A percentile compares a stretch with the other conserved stretches of the same genome.
These are phyloP conservation scores for Microbotryum scabiosae DNA, from an alignment of 1,284 basidiomycete species.

Conservation along the genomic window DNA sequence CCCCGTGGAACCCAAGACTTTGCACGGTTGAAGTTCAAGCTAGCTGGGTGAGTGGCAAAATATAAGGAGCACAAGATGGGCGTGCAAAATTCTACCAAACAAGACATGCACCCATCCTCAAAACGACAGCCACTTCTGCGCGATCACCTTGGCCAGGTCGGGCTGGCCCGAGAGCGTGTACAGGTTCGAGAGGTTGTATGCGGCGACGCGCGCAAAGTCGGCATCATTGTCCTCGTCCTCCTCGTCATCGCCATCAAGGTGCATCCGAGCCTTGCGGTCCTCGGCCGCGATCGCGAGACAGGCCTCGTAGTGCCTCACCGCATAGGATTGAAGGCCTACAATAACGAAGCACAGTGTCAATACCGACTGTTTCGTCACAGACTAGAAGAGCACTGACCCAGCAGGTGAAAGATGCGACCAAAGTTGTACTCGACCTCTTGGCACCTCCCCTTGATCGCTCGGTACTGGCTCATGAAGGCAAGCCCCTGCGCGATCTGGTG, in stretches of 20 bases:
- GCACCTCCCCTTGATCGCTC: constrained; percentile 47
- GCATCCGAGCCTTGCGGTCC: constrained; percentile 5
- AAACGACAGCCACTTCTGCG: constrained; percentile 31
- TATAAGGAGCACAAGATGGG: too few relatives aligned
- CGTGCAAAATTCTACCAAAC: too few relatives aligned
- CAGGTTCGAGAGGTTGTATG: constrained; percentile 77
- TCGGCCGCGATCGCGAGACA: constrained; percentile 5
- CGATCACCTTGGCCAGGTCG: constrained; percentile 41
- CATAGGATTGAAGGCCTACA: constrained; percentile 66
- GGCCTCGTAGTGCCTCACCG: constrained; percentile 68
- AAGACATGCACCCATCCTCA: constrained; percentile 1
- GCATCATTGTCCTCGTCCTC: neutral
- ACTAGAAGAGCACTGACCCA: constrained; percentile 51
- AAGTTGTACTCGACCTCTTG: constrained; percentile 82
- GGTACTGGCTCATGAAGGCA: constrained; percentile 71
- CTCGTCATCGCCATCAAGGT: constrained; percentile 1
- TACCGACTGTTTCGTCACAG: neutral
- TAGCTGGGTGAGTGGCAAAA: too few relatives aligned
- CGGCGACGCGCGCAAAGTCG: constrained; percentile 51
- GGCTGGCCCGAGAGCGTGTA: constrained; percentile 64
- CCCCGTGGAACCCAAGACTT: too few relatives aligned
- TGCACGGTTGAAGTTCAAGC: too few relatives aligned
- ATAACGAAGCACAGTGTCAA: neutral
- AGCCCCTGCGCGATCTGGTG: constrained; percentile 72
- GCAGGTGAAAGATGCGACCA: constrained; percentile 78